Conservation (phyloP, 2,329 filamentous ascomycete species). For the Fusarium hostae region DNA sequence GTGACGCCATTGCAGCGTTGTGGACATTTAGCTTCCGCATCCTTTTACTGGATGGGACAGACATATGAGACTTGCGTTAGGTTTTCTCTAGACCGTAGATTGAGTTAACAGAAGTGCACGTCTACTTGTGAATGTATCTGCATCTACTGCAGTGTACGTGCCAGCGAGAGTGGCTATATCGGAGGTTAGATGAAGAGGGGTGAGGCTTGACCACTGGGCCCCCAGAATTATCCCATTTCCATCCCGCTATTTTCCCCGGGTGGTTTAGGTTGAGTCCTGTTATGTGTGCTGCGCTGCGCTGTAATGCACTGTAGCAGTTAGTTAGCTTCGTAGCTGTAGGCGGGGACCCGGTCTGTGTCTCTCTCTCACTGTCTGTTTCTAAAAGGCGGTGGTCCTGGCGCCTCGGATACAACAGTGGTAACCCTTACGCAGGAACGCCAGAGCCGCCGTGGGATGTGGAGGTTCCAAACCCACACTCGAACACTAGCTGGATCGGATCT, state of each 20-base stretch:
- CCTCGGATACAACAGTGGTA: conserved; percentile 41
- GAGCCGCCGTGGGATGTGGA: conserved; percentile 42
- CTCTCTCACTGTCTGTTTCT: background rate
- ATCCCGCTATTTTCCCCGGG: conserved; percentile 21
- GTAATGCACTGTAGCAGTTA: background rate
- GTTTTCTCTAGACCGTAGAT: conserved; percentile 7
- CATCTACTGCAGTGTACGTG: background rate
- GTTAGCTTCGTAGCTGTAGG: background rate
- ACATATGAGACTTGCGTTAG: conserved; percentile 12
- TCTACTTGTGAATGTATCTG: background rate
- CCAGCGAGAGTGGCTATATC: conserved; percentile 22
- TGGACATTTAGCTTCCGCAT: conserved; percentile 6
- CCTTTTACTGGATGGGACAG: conserved; percentile 8
- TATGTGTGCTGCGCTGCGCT: background rate
- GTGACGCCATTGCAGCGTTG: conserved; percentile 14
- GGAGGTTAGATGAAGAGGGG: conserved; percentile 12
- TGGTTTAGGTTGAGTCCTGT: background rate
- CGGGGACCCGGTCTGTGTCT: background rate
- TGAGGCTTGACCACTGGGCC: conserved; percentile 16
- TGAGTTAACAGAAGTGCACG: background rate
- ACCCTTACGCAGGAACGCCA: conserved; percentile 48
- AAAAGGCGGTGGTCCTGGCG: conserved; percentile 28
- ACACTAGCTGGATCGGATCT: conserved; percentile 45
- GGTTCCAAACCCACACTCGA: conserved; percentile 34
- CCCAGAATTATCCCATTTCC: conserved; percentile 20